phyloP scores from a whole-genome alignment of 2,329 filamentous ascomycete species.

The Neopestalotiopsis rosae region DNA sequence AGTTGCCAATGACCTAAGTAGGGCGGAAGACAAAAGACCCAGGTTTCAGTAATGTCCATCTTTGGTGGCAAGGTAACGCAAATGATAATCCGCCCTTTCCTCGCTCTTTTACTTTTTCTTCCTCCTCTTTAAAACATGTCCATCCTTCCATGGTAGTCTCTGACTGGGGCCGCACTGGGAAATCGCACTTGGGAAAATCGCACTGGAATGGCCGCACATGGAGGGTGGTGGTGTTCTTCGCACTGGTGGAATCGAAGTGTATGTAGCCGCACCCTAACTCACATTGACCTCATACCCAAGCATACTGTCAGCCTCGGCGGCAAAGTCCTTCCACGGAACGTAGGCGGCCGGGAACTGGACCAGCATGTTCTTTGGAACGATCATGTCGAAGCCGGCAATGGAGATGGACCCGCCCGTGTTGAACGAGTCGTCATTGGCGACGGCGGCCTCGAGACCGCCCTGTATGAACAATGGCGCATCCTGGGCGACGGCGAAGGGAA shows the following conservation, averaged over 20 bases:
- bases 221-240: neutral
- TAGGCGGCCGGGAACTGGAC: constrained; percentile 26
- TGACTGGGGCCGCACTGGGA: neutral
- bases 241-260: constrained; percentile 12
- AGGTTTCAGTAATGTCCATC: constrained; percentile 29
- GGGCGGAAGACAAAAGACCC: constrained; percentile 37
- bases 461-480: constrained; percentile 39
- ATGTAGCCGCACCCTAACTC: constrained; percentile 18
- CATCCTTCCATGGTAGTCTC: neutral
- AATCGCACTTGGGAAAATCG: constrained; percentile 5
- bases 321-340: constrained; percentile 26
- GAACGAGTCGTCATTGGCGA: constrained; percentile 38
- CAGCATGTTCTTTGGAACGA: constrained; percentile 27
- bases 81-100: constrained; percentile 18
- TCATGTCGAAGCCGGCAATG: constrained; percentile 23
- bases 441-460: constrained; percentile 38
- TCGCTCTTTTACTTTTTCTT: neutral
- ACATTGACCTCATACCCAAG: constrained; percentile 42
- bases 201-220: constrained; percentile 4
- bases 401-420: constrained; percentile 32
- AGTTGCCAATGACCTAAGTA: constrained; percentile 41
- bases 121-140: neutral
- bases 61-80: no score
- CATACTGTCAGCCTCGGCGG: constrained; percentile 38
- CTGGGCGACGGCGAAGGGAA: constrained; percentile 22